Evolutionary conservation across 345 rosid genomes (phyloP).

Genomic region (Punica granatum): DNA sequence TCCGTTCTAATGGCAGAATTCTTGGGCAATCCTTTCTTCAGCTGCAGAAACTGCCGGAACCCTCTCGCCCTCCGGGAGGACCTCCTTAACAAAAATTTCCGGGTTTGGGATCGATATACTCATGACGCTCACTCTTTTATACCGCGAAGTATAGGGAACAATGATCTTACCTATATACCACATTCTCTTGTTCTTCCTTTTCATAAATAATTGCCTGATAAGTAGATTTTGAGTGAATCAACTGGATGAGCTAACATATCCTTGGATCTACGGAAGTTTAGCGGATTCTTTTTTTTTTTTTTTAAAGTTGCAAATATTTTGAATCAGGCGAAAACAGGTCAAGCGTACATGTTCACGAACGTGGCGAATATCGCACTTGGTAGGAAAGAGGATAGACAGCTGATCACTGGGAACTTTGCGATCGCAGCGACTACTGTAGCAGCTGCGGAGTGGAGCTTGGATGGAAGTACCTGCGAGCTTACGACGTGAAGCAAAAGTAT

Average conservation of each 20-base stretch:
- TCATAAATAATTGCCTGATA: no score
- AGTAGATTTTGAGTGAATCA: no score
- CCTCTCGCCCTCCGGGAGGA: constrained; percentile 17
- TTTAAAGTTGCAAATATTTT: no score
- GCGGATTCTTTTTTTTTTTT: no score
- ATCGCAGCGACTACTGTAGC: constrained; percentile 20
- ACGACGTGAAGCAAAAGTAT: constrained; percentile 10
- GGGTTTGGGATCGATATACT: no score
- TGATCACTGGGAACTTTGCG: constrained; percentile 24
- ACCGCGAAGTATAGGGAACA: no score
- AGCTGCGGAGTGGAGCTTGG: constrained; percentile 17
- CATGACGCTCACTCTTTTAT: no score
- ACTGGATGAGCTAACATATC: no score
- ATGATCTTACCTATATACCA: no score
- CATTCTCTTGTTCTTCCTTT: no score
- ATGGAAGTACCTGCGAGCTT: constrained; percentile 15
- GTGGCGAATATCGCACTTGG: constrained; percentile 19
- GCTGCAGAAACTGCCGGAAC: constrained; percentile 18
- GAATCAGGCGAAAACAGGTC: constrained; percentile 7
- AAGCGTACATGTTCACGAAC: constrained; percentile 13
- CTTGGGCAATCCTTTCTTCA: constrained; percentile 9
- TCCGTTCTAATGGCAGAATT: constrained; percentile 5
- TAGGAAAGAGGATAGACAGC: constrained; percentile 23
- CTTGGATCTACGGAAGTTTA: no score
- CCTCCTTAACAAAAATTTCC: constrained; percentile 11